A percentile compares a stretch with the other conserved stretches of the same genome.
Conservation (phyloP, 2,329 filamentous ascomycete genomes). For the Sclerotinia minor region DNA sequence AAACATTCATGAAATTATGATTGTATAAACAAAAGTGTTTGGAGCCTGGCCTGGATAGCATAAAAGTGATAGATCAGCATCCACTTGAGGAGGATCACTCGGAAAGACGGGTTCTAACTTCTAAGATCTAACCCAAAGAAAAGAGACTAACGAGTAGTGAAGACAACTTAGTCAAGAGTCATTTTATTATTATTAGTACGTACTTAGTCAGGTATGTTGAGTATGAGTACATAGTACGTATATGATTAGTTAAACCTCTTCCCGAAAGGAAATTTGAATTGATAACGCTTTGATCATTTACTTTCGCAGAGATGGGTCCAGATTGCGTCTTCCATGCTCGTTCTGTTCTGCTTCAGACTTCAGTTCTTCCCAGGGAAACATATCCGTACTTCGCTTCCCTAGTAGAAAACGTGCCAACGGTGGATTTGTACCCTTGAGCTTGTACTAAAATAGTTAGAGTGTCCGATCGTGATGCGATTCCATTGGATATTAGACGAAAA, state of each 20-base stretch:
- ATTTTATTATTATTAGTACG: not conserved
- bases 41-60: constrained; percentile 6
- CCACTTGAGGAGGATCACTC: not conserved
- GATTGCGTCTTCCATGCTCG: constrained; percentile 24
- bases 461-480: not conserved
- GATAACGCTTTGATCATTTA: constrained; percentile 14
- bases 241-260: not conserved
- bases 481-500: constrained; percentile 10
- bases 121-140: not conserved
- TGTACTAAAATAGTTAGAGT: not conserved
- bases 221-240: too few species aligned
- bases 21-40: not conserved
- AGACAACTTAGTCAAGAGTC: not conserved
- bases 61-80: not conserved
- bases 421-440: constrained; percentile 1
- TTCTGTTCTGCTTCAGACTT: not conserved
- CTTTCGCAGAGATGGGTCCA: constrained; percentile 14
- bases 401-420: constrained; percentile 23
- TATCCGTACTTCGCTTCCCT: constrained; percentile 2
- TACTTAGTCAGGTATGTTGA: not conserved
- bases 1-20: constrained; percentile 1
- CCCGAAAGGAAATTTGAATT: constrained; percentile 17
- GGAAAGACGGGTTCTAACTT: constrained; percentile 2
- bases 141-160: constrained; percentile 1
- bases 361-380: constrained; percentile 6